Conservation (phyloP, 108 stramenopile genomes). For the Conticribra guillardii region DNA sequence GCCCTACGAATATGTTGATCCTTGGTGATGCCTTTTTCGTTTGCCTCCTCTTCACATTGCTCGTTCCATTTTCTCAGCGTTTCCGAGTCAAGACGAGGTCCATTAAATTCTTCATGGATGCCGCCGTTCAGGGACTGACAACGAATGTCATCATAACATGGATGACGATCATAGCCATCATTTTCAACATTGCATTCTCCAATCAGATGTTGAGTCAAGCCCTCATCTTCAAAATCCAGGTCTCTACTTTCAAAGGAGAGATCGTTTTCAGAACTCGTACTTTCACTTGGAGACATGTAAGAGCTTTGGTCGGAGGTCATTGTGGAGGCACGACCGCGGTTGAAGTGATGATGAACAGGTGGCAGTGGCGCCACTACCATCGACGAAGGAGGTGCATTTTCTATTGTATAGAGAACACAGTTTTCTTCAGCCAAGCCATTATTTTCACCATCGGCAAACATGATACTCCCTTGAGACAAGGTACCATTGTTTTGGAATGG, state of each 20-base stretch:
- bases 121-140: not conserved
- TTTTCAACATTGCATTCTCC: slow-evolving; percentile 13
- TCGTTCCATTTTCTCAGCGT: slow-evolving; percentile 30
- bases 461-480: not conserved
- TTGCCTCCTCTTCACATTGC: slow-evolving; percentile 15
- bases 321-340: slow-evolving; percentile 14
- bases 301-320: slow-evolving; percentile 33
- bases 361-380: slow-evolving; percentile 11
- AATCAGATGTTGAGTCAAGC: not conserved
- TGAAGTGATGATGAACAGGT: not conserved
- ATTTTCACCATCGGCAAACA: not conserved
- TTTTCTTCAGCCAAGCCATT: not conserved
- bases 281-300: slow-evolving; percentile 11
- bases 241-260: not conserved
- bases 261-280: too few relatives aligned
- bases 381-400: not conserved
- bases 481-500: not conserved
- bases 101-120: not conserved
- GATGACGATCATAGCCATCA: slow-evolving; percentile 8
- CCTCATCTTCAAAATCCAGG: not conserved
- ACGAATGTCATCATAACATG: slow-evolving; percentile 4
- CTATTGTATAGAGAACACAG: slow-evolving; percentile 11
- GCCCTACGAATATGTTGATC: slow-evolving; percentile 25
- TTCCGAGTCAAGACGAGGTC: slow-evolving; percentile 17
- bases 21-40: slow-evolving; percentile 8